These are phyloP conservation scores for Fraxinus dipetala DNA, from an alignment of 305 asterid genomes.

Conservation along the genomic window DNA sequence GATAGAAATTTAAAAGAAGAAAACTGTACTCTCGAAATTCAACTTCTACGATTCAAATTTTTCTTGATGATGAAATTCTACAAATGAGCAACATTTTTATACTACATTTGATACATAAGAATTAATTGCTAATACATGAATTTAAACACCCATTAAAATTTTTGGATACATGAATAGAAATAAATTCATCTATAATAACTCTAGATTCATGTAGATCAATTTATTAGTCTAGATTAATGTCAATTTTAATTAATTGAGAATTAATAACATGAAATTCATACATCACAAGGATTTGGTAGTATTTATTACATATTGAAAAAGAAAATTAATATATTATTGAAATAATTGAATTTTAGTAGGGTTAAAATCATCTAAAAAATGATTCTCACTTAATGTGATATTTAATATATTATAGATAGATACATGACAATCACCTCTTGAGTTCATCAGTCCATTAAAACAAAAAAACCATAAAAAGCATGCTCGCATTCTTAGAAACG, in stretches of 20 bases:
- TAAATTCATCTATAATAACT: too few relatives aligned
- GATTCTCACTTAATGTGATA: background rate
- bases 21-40: background rate
- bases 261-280: background rate
- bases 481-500: background rate
- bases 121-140: background rate
- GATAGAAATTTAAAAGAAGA: background rate
- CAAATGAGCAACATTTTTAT: background rate
- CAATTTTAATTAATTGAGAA: too few relatives aligned
- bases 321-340: background rate
- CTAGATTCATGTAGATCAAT: background rate
- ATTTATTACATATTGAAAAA: too few relatives aligned
- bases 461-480: background rate
- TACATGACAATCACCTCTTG: background rate
- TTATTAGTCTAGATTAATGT: background rate
- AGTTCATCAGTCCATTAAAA: background rate
- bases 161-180: too few relatives aligned
- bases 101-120: background rate
- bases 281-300: background rate
- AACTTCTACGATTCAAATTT: background rate
- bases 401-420: too few relatives aligned
- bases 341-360: background rate
- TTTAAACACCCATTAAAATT: background rate
- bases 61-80: background rate
- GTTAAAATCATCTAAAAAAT: background rate